Evolutionary conservation across 331 rosid genomes (phyloP).

Genomic region (Quercus phellos): DNA sequence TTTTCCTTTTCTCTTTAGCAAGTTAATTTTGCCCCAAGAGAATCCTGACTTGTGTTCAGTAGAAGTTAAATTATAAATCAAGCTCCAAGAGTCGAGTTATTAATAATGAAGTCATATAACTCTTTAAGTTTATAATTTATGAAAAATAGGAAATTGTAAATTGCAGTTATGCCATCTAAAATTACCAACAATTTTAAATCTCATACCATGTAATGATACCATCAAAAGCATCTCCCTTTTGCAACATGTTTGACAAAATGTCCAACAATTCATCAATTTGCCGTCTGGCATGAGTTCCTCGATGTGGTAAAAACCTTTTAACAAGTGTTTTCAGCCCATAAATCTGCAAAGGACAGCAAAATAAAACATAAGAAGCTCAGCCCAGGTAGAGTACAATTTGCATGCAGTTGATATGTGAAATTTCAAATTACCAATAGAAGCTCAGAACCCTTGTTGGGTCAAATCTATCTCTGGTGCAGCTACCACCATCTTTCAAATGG

Average conservation of each 20-base stretch:
- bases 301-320: slow-evolving; percentile 72
- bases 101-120: not conserved
- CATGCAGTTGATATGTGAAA: not conserved
- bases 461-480: not conserved
- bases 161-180: slow-evolving; percentile 14
- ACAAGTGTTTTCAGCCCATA: slow-evolving; percentile 81
- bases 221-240: slow-evolving; percentile 35
- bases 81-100: not conserved
- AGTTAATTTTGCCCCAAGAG: not conserved
- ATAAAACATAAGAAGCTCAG: not conserved
- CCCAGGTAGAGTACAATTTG: not conserved
- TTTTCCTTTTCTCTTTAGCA: not conserved
- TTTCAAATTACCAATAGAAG: not conserved
- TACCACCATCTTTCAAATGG: not conserved
- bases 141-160: not conserved
- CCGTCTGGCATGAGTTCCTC: slow-evolving; percentile 33
- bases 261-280: slow-evolving; percentile 49
- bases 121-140: not conserved
- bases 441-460: not conserved
- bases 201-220: slow-evolving; percentile 37
- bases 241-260: slow-evolving; percentile 46
- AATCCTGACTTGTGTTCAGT: not conserved
- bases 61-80: not conserved
- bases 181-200: slow-evolving; percentile 8
- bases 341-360: slow-evolving; percentile 51